Percentiles rank a stretch among this genome's conserved stretches.
Conservation (phyloP, 331 rosid species). For the Pyracantha coccinea region DNA sequence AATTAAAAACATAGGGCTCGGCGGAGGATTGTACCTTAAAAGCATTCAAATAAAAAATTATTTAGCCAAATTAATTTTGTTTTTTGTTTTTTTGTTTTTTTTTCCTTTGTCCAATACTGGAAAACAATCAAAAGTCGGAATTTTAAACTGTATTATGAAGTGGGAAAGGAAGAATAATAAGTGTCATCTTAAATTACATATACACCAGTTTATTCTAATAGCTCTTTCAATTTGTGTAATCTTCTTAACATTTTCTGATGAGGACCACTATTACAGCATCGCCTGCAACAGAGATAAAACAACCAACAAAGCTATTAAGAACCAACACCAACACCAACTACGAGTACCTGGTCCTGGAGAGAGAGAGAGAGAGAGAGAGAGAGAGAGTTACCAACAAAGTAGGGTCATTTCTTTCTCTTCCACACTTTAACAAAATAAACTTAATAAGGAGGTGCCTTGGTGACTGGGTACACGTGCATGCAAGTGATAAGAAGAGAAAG, state of each 20-base stretch:
- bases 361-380: slow-evolving; percentile 23
- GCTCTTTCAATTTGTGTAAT: not conserved
- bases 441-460: slow-evolving; percentile 4
- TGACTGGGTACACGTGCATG: slow-evolving; percentile 15
- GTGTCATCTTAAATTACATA: not conserved
- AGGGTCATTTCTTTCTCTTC: slow-evolving; percentile 19
- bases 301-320: slow-evolving; percentile 76
- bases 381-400: slow-evolving; percentile 15
- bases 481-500: slow-evolving; percentile 6
- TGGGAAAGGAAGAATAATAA: not conserved
- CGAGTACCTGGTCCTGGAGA: slow-evolving; percentile 58
- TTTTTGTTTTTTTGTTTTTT: no score
- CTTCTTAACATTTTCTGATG: slow-evolving; percentile 8
- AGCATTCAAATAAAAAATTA: not conserved
- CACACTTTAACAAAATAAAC: not conserved
- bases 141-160: not conserved
- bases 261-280: slow-evolving; percentile 66
- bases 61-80: no score
- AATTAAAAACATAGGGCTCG: no score
- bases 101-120: not conserved
- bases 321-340: slow-evolving; percentile 67
- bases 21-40: no score
- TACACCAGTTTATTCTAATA: not conserved
- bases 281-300: slow-evolving; percentile 60
- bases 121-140: not conserved